Base-by-base conservation (phyloP, 1,139 yeast species). In the Nakaseomyces glabratus region DNA sequence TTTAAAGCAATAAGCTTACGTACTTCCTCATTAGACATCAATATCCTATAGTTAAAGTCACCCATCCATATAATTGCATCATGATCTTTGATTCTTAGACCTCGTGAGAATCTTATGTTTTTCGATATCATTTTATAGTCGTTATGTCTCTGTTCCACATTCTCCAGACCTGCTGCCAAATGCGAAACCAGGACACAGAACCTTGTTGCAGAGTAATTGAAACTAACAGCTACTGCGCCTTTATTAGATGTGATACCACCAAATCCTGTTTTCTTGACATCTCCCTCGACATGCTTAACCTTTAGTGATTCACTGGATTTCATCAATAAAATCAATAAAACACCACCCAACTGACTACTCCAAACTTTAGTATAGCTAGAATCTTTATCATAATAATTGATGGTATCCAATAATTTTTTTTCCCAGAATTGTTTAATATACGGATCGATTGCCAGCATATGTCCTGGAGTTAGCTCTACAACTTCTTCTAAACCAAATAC, bases 21-120 rank as follows among this genome's bases (percentile, higher is more conserved):
- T 9, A 85, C 94, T 17, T 74, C 73, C 5, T 82, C 95, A 53
- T 82, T 85, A 0, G 82, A 71, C 47, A 86, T 59, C 19, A 73
- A 65, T 22, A 93, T 75, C 48, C 99, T 67, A 60, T 82, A 93
- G 56, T 93, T 93, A 57, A 93, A 81, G 58, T 93, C 99, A 4
- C 99, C 98, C 57, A 88, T 69, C 98, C 98, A 90, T 7, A 93
- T 67, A 3, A 86, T 71, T 24, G 79, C 74, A 53, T 90, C 96
- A 55, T 85, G 95, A 49, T 85, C 94, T 42, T 70, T 70, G 21
- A 88, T 73, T 16, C 71, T 68, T 9, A 67, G 49, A 40, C 85
- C 82, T 35, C 90, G 69, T 1, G 84, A 73, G 53, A 93, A 88
- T 25, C 80, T 67, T 37, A 90, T 63, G 1, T 94, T 93, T 37